Evolutionary conservation across 2,329 filamentous ascomycete genomes (phyloP).

Genomic region (Blumeriella jaapii): DNA sequence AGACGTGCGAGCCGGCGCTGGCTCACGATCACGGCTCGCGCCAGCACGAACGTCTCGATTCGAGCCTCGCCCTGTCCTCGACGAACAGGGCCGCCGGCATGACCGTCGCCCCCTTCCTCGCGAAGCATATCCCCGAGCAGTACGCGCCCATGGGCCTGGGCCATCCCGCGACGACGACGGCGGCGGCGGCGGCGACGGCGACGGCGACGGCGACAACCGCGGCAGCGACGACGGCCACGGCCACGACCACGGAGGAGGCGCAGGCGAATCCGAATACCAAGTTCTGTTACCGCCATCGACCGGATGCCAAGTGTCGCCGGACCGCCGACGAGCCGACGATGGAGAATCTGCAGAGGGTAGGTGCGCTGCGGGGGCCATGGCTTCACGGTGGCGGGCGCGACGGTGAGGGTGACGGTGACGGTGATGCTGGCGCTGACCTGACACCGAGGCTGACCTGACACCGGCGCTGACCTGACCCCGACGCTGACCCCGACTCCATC

Average conservation of each 20-base stretch:
- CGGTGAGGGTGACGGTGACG: too few species aligned
- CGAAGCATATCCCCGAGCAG: constrained; percentile 78
- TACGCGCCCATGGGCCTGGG: constrained; percentile 64
- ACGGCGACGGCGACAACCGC: too few species aligned
- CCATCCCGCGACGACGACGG: constrained; percentile 31
- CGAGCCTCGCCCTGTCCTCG: constrained; percentile 21
- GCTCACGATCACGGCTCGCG: constrained; percentile 21
- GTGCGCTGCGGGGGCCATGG: too few species aligned
- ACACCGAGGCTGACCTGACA: too few species aligned
- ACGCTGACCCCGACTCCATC: too few species aligned
- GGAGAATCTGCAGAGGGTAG: constrained; percentile 81
- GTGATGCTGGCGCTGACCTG: too few species aligned
- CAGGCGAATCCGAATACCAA: constrained; percentile 62
- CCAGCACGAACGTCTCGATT: constrained; percentile 14
- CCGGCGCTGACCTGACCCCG: too few species aligned
- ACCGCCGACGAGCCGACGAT: constrained; percentile 93
- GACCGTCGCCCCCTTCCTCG: constrained; percentile 56
- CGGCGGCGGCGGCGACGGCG: too few species aligned
- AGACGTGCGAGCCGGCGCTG: too few species aligned
- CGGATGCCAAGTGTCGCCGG: constrained; percentile 84
- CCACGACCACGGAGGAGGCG: too few species aligned
- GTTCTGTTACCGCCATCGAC: constrained; percentile 90
- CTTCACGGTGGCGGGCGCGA: too few species aligned
- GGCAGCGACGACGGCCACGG: too few species aligned
- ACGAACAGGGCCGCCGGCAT: constrained; percentile 23